Evolutionary conservation across 106 monocot species (phyloP).

Genomic region (Alisma plantagoaquatica): DNA sequence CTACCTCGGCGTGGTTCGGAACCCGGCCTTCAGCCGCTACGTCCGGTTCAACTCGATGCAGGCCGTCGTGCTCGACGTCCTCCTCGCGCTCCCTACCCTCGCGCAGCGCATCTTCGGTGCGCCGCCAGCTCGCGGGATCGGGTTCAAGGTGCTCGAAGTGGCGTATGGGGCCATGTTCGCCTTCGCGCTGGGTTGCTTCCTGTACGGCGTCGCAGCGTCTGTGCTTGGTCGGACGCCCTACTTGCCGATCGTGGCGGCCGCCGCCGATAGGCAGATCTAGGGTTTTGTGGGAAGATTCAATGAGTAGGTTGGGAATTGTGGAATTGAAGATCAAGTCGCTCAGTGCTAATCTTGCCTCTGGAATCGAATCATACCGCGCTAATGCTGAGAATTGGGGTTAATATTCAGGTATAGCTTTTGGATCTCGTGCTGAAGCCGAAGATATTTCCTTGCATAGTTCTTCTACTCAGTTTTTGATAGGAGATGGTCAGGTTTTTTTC

Average conservation of each 20-base stretch:
- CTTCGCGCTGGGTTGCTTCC: constrained; percentile 32
- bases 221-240: constrained; percentile 68
- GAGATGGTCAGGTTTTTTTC: too few relatives aligned
- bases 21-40: constrained; percentile 46
- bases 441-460: too few relatives aligned
- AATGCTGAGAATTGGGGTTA: too few relatives aligned
- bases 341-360: too few relatives aligned
- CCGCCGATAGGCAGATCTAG: constrained; percentile 77
- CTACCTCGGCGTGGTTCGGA: constrained; percentile 74
- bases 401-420: too few relatives aligned
- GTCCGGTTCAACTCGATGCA: constrained; percentile 85
- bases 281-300: too few relatives aligned
- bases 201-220: constrained; percentile 48
- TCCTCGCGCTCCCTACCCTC: constrained; percentile 53
- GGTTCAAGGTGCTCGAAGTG: constrained; percentile 42
- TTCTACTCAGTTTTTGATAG: too few relatives aligned
- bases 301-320: too few relatives aligned
- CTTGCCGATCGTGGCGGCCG: constrained; percentile 58
- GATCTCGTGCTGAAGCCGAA: too few relatives aligned
- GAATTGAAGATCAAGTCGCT: too few relatives aligned
- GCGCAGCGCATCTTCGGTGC: constrained; percentile 38
- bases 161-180: constrained; percentile 45
- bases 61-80: constrained; percentile 75
- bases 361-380: too few relatives aligned
- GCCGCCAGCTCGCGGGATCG: constrained; percentile 37